Evolutionary conservation across 306 rosid genomes (phyloP), one percentile per base, ranked within the genome.

Genomic region (Lablab purpureus): DNA sequence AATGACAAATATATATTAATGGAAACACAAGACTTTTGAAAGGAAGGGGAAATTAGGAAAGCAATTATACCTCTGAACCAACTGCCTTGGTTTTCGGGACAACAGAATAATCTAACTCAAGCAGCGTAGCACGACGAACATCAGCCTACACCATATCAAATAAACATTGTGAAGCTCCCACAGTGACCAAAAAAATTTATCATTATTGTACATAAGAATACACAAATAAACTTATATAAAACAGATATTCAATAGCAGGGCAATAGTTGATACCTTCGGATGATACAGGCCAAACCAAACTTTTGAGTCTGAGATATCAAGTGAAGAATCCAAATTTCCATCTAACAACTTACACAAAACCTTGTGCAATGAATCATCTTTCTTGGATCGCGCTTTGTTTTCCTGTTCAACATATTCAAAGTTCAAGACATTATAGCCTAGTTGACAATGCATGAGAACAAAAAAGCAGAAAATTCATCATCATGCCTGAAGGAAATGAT

Each of bases 251-350:
- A 52, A 73, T 15, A 65, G 32, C 40, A 46, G 40, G 73, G 21
- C 18, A 68, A 37, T 14, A 34, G 34, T 36, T 13, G 8, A 80
- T 83, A 94, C 99, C 97, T 89, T 89, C 0, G 99, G 97, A 84
- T 94, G 97, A 79, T 89, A 89, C 86, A 94, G 84, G 83, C 87
- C 90, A 55, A 94, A 90, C 96, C 91, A 92, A 80, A 94, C 51
- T 76, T 87, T 91, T 68, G 93, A 91, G 76, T 91, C 89, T 4
- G 91, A 84, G 78, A 83, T 73, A 74, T 80, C 87, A 32, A 27
- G 71, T 60, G 93, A 82, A 40, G 72, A 74, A 73, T 85, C 94
- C 79, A 66, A 60, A 82, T 88, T 85, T 52, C 89, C 93, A 79
- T 90, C 97, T 87, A 94, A 80, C 76, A 88, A 67, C 81, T 87